Evolutionary conservation across 108 stramenopile genomes (phyloP).

Genomic region (Seminavis robusta): DNA sequence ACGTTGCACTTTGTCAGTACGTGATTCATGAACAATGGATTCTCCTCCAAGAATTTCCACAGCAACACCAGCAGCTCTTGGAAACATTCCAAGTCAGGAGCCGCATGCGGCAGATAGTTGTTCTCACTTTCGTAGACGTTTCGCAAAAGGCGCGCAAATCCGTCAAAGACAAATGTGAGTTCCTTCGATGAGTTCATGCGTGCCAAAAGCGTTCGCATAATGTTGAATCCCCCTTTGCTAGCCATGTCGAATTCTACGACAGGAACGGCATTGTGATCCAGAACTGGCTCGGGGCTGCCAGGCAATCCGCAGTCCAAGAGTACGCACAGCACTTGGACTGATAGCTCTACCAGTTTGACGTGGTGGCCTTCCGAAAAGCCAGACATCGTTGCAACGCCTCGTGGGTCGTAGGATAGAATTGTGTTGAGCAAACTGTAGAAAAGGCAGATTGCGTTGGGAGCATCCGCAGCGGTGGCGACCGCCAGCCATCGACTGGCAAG

Average conservation of each 20-base stretch:
- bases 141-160: slow-evolving; percentile 81
- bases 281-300: slow-evolving; percentile 62
- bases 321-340: slow-evolving; percentile 83
- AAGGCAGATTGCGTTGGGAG: slow-evolving; percentile 89
- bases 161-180: slow-evolving; percentile 78
- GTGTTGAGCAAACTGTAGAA: slow-evolving; percentile 93
- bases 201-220: slow-evolving; percentile 83
- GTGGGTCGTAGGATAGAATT: slow-evolving; percentile 85
- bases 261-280: slow-evolving; percentile 58
- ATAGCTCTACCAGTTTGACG: slow-evolving; percentile 76
- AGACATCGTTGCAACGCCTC: slow-evolving; percentile 43
- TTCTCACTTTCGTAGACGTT: slow-evolving; percentile 80
- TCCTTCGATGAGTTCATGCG: slow-evolving; percentile 69
- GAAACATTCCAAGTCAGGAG: slow-evolving; percentile 75
- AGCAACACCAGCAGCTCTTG: slow-evolving; percentile 95
- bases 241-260: slow-evolving; percentile 60
- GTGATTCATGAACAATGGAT: slow-evolving; percentile 88
- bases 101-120: slow-evolving; percentile 73
- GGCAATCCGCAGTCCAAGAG: slow-evolving; percentile 87
- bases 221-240: slow-evolving; percentile 80
- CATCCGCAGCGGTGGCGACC: slow-evolving; percentile 84
- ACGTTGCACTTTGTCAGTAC: slow-evolving; percentile 79
- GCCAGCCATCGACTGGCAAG: slow-evolving; percentile 81
- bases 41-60: slow-evolving; percentile 97
- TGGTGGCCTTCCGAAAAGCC: slow-evolving; percentile 60